Evolutionary conservation across 345 rosid species (phyloP), one percentile per base, ranked within the genome.

Genomic region (Eutrema heterophyllum): DNA sequence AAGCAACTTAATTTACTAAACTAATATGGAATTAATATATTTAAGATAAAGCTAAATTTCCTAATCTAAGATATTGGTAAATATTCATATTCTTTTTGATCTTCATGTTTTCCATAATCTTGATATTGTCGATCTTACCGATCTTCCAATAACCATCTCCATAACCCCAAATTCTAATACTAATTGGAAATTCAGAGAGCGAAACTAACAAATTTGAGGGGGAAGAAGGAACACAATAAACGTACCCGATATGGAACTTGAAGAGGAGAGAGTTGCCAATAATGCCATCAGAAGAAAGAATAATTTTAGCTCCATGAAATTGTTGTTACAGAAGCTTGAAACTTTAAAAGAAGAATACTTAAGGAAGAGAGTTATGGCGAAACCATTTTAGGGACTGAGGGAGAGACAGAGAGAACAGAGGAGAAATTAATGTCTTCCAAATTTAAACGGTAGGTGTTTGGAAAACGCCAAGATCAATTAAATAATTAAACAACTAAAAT

Each of bases 241-340:
- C 52, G 35, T 70, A 87, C 86, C 86, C 26, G 85, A 80, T 54
- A 84, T 80, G 35, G 76, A 77, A 78, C 54, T 60, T 60, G 85
- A 79, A 70, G 71, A 45, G 13, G 78, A 67, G 30, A 63, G 32
- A 73, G 81, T 63, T 68, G 48, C 60, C 33, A 54, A 79, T n/a
- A 80, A 30, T 70, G 77, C 43, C 67, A 81, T 44, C 43, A 75
- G 15, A 48, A 83, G 51, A 56, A 81, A 46, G 50, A 80, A 48
- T 18, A 79, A 51, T 14, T 13, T 49, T 21, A 53, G n/a, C 50
- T 65, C 79, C 90, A 74, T 82, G 57, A 71, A 38, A 38, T 14
- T 57, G 43, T 49, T 73, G 40, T 33, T 14, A 63, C 29, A 33
- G 7, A 6, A 64, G 30, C n/a, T 52, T 62, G 1, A 12, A 12